Base-by-base conservation (phyloP, 805 yeast genomes). In the Starmerella apis region DNA sequence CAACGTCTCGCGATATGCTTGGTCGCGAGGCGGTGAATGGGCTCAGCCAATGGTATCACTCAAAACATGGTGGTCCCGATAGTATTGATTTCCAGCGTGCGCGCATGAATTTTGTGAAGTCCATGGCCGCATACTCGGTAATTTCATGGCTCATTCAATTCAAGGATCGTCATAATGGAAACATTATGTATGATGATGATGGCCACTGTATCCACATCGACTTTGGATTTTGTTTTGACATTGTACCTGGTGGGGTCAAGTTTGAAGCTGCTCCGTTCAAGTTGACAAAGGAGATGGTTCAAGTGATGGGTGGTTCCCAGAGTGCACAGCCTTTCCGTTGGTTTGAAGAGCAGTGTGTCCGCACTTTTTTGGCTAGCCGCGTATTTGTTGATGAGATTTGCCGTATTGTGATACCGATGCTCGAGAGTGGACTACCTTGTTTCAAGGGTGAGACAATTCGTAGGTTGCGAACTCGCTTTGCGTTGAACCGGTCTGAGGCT, bases 1-100 rank as follows among this genome's bases (percentile, higher is more conserved):
- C 96, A 5, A 81, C 86, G 24, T 86, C 96, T 38, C 79, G 99
- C 69, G 99, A 92, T 68, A 90, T 92, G 97, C 74, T 92, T 47
- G 99, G 99, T 37, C 78, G 99, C 62, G 99, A 92, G 63, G 98
- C 98, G 0, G 98, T 92, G 24, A 92, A 92, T 66, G 98, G 97
- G 2, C 72, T 92, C 49, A 87, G 86, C 63, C 96, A 90, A 62
- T 92, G 90, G 68, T 92, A 82, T 68, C 78, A 80, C 39, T 80
- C 92, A 54, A 92, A 88, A 64, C 87, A 86, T 68, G 98, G 98
- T 4, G 88, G 92, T n/a, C 96, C 90, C 59, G 80, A 81, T 50
- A 80, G 95, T 2, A 78, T 83, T 51, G 94, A 82, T 58, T 92
- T 82, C 68, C 98, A 92, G 65, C 75, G 76, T 55, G 97, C 98